Evolutionary conservation across 768 basidiomycete species (phyloP), one percentile per base, ranked within the genome.

Genomic region (Udeniomyces megalosporus): DNA sequence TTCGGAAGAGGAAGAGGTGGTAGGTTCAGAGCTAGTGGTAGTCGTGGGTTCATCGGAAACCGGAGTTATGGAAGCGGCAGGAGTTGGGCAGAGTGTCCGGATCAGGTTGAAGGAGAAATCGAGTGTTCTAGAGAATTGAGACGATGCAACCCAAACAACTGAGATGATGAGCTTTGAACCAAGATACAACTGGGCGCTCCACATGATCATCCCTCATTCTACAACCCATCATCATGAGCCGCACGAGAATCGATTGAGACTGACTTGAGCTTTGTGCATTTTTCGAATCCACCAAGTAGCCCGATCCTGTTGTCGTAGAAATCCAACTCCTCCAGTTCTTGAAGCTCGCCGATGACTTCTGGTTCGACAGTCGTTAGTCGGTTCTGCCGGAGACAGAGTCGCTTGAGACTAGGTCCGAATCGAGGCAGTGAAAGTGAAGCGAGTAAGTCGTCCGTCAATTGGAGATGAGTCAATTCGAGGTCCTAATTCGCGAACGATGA

Each of bases 61-160:
- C 28, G 44, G 17, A 32, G n/a, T n/a, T n/a, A 42, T 42, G 17
- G 38, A 8, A 8, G 38, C 38, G 38, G 38, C 10, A 8, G 38
- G 38, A 42, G 38, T 42, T 17, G 54, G 54, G 15, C 24, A 24
- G 10, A 56, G 62, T 0, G 62, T 52, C 11, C 82, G 81, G 60
- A 96, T 74, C 29, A 93, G 78, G 75, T 99, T 99, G 79, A 95
- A 99, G 1, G 93, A 97, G 50, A 97, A 77, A 76, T 97, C 95
- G 56, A 99, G 77, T 11, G 80, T 77, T 34, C 92, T 96, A 65
- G 15, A 6, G 46, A 24, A 51, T 29, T n/a, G n/a, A n/a, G n/a
- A n/a, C n/a, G n/a, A n/a, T n/a, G n/a, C n/a, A n/a, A n/a, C n/a
- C n/a, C n/a, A n/a, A n/a, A n/a, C n/a, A n/a, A n/a, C n/a, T n/a